Base-by-base conservation (phyloP, 1,284 basidiomycete genomes). In the Moesziomyces globuligerus region DNA sequence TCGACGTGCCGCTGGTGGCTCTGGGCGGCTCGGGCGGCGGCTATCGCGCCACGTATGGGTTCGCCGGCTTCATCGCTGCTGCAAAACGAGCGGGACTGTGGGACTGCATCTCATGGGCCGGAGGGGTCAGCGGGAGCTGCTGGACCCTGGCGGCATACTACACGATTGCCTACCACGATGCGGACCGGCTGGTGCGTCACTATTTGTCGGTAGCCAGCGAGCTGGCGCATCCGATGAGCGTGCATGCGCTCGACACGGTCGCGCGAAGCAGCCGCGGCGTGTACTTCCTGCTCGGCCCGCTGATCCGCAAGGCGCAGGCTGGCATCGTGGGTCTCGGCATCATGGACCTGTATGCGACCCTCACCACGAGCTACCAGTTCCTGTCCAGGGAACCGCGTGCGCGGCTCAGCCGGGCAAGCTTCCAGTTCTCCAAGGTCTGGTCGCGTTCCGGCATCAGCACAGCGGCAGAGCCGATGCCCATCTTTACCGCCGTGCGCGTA, bases 21-120 rank as follows among this genome's bases (percentile, higher is more conserved):
- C 48, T 83, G 10, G 81, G 82, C 9, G 82, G 81, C n/a, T 76
- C 72, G 1, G 82, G 82, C 10, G 82, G 82, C n/a, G 82, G 82
- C 20, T 82, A 81, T 38, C 67, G 82, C 11, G 82, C 82, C 26
- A 80, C 71, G 64, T 80, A 72, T 36, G 74, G 71, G 24, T 78
- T 73, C 43, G 60, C 74, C 6, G 76, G 70, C 18, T 73, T 74
- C 32, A 60, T 81, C 38, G 67, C 74, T 3, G 79, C 75, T 3
- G 58, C 81, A 11, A 73, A 79, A 46, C 64, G 69, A 17, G 58
- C 71, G 15, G 69, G 68, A 6, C 53, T 82, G 25, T 82, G 80
- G 80, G 69, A 78, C 50, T 61, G 77, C 52, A 51, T 74, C 17
- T 70, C 73, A 4, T 83, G 80, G 73, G 65, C 56, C 3, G 79